A percentile compares a stretch with the other conserved stretches of the same genome.
phyloP scores from a whole-genome alignment of 2,329 filamentous ascomycete species.

The Neofusicoccum laricinum region DNA sequence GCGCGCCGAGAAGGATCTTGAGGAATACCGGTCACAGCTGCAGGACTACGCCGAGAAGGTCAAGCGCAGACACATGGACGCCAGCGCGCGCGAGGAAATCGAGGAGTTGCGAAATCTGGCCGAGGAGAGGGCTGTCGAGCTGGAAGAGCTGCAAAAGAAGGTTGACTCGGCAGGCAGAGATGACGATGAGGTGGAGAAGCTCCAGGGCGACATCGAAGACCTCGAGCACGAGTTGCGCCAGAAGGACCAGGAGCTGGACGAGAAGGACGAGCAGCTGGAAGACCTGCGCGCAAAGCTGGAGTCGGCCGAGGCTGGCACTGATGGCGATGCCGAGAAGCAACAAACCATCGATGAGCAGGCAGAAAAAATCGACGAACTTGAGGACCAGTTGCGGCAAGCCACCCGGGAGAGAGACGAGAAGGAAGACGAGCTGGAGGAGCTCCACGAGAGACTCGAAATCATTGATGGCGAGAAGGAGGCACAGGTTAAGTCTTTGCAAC shows the following conservation, averaged over 20 bases:
- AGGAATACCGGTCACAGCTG: constrained; percentile 78
- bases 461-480: constrained; percentile 35
- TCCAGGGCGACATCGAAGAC: constrained; percentile 32
- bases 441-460: constrained; percentile 41
- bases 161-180: constrained; percentile 29
- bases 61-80: constrained; percentile 71
- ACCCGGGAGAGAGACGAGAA: constrained; percentile 29
- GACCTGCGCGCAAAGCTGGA: constrained; percentile 31
- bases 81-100: constrained; percentile 64
- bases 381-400: constrained; percentile 28
- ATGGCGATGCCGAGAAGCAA: constrained; percentile 29
- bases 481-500: constrained; percentile 34
- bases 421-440: constrained; percentile 41
- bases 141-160: constrained; percentile 33
- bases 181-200: constrained; percentile 36
- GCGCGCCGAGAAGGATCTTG: constrained; percentile 80
- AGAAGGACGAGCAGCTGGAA: constrained; percentile 37
- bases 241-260: constrained; percentile 34
- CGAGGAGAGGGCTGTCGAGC: constrained; percentile 40
- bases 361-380: constrained; percentile 32
- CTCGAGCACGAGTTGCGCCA: constrained; percentile 33
- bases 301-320: constrained; percentile 28
- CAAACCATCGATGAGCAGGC: constrained; percentile 30
- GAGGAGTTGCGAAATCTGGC: constrained; percentile 44
- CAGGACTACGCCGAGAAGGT: constrained; percentile 78